Base-by-base conservation (phyloP, 192 early-diverging fungal genomes). In the Lobosporangium transversale region DNA sequence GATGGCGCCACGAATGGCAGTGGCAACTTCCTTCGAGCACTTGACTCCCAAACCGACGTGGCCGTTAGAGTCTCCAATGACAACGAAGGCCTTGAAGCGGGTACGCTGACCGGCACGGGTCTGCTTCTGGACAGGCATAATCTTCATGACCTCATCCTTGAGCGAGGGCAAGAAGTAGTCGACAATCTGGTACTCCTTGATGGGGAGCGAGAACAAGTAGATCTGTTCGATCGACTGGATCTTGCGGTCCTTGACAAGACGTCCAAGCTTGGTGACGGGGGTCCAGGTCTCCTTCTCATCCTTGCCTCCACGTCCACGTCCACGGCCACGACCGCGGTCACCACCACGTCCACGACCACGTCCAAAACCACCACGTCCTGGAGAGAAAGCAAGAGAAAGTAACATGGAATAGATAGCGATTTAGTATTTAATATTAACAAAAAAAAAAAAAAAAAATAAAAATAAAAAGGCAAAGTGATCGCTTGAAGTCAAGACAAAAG, bases 101-200 rank as follows among this genome's bases (percentile, higher is more conserved):
- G 97, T 98, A 80, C 97, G 93, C 89, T 98, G 97, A 92, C 97
- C 97, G 74, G 97, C 97, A 84, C 93, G 92, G 82, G 97, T 98
- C 87, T 98, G 97, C 93, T 98, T 98, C 91, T 98, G 97, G 70
- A 98, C 97, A 58, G 97, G 97, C 88, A 95, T 97, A 80, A 98
- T 96, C 92, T 98, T 98, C 97, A 98, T 98, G 65, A 98, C 97
- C 88, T 98, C 94, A 86, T 98, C 97, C 93, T 95, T 95, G 71
- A 98, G 90, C n/a, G 80, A 74, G 81, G 94, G 93, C 45, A 98
- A 85, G 91, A 98, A 96, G 81, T 84, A 86, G 82, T 98, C 97
- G 75, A 98, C 90, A 66, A 98, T 94, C 89, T 98, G 97, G 92
- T 93, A 98, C 86, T 98, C 97, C 92, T 98, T 98, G 90, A 98